phyloP scores from a whole-genome alignment of 2,329 filamentous ascomycete species.

The Aspergillus bombycis region DNA sequence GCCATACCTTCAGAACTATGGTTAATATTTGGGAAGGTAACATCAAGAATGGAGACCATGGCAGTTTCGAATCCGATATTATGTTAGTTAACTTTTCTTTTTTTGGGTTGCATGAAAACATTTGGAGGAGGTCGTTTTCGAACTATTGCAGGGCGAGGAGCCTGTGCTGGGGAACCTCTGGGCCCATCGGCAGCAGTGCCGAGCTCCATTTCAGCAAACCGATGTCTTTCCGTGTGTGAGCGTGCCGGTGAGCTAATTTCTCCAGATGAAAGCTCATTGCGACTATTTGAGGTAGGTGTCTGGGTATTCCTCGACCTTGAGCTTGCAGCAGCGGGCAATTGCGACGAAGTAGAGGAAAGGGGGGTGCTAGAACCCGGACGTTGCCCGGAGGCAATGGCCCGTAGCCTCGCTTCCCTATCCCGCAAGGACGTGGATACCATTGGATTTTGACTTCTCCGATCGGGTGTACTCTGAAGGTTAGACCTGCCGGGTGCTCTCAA shows the following conservation, averaged over 20 bases:
- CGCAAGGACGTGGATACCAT: conserved; percentile 18
- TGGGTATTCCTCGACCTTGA: conserved; percentile 2
- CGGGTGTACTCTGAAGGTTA: conserved; percentile 7
- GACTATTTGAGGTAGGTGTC: conserved; percentile 4
- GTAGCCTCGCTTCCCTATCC: conserved; percentile 37
- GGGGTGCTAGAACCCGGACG: conserved; percentile 9
- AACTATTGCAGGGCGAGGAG: conserved; percentile 25
- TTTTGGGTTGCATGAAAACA: conserved; percentile 38
- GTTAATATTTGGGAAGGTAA: background rate
- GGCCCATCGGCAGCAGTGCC: conserved; percentile 12
- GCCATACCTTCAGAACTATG: conserved; percentile 6
- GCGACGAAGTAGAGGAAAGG: conserved; percentile 9
- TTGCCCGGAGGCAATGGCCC: conserved; percentile 33
- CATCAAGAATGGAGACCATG: background rate
- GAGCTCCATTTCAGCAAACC: conserved; percentile 6
- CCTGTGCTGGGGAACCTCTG: conserved; percentile 15
- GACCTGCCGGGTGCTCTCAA: conserved; percentile 25
- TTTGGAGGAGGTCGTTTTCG: conserved; percentile 36
- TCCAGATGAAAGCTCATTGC: conserved; percentile 1
- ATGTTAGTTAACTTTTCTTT: conserved; percentile 27
- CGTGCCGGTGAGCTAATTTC: conserved; percentile 5
- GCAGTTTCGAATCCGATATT: background rate
- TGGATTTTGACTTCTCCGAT: conserved; percentile 5
- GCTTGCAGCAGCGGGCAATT: background rate
- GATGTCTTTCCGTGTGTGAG: conserved; percentile 2